phyloP scores from a whole-genome alignment of 2,329 filamentous ascomycete genomes.

The Monilinia fructicola region DNA sequence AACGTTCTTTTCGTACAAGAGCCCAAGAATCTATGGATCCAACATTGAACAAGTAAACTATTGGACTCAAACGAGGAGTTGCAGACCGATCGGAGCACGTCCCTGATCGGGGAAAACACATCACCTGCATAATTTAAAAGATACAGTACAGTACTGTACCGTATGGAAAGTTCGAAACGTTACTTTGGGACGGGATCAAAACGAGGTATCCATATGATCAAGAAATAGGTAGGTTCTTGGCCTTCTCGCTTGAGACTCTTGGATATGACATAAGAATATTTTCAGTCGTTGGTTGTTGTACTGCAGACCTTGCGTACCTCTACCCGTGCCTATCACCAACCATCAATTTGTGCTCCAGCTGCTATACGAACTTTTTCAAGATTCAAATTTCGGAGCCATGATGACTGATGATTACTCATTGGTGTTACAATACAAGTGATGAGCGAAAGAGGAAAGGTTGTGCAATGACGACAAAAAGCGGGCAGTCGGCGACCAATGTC shows the following conservation, averaged over 20 bases:
- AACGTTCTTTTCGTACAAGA: conserved; percentile 5
- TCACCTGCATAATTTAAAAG: conserved; percentile 16
- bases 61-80: conserved; percentile 13
- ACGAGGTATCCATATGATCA: neutral
- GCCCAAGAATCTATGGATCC: neutral
- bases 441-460: neutral
- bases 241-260: neutral
- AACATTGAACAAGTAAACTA: neutral
- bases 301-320: neutral
- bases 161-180: too few species aligned
- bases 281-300: neutral
- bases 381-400: conserved; percentile 3
- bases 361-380: neutral
- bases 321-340: conserved; percentile 6
- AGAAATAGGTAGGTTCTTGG: neutral
- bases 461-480: conserved; percentile 15
- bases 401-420: conserved; percentile 14
- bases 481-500: conserved; percentile 18
- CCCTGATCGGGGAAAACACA: conserved; percentile 13
- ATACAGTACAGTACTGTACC: too few species aligned
- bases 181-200: neutral
- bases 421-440: neutral
- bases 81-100: conserved; percentile 18
- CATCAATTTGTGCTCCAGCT: neutral
- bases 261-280: neutral